Base-by-base conservation (phyloP, 2,329 filamentous ascomycete species). In the Fusarium pininemorale region DNA sequence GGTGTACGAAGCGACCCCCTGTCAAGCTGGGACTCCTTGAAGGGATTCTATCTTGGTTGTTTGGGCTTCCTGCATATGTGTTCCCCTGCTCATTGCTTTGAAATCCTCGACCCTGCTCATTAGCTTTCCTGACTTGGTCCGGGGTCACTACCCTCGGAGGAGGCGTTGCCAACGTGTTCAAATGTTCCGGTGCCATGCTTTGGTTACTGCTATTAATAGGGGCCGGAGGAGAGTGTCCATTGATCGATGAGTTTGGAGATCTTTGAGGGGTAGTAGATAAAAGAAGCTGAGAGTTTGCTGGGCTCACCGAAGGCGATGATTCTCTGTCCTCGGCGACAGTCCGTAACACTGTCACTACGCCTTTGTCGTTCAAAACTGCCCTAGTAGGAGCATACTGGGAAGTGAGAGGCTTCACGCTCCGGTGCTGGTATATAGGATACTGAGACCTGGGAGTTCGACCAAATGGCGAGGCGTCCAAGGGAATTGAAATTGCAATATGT, bases 401-500 rank as follows among this genome's bases (percentile, higher is more conserved):
- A 38, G 73, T 63, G 61, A 70, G 48, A 28, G 70, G 70, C 51
- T 66, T 78, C 24, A 48, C 45, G 22, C 38, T 50, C 20, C 58
- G 64, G 51, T 68, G 64, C 50, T 75, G 72, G 44, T 78, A 79
- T 22, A 82, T 75, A 16, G 82, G 81, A 62, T 82, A 81, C 64
- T 84, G 82, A 12, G 81, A 79, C 53, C 78, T 76, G 26, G 78
- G 76, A 38, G 71, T 74, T 41, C 75, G 70, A 6, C 82, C 83
- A 48, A 86, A 80, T 28, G 87, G 84, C 10, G 84, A 85, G 65
- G 88, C 81, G 71, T 89, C 84, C 18, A 86, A 67, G 4, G 89
- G 89, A 50, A 91, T 90, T 1, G 89, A 90, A 58, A 91, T 91
- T 66, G 89, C 88, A 71, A 91, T 90, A 74, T 91, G 87, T 9